Conservation (phyloP, 306 rosid species). For the Trifolium subterraneum region DNA sequence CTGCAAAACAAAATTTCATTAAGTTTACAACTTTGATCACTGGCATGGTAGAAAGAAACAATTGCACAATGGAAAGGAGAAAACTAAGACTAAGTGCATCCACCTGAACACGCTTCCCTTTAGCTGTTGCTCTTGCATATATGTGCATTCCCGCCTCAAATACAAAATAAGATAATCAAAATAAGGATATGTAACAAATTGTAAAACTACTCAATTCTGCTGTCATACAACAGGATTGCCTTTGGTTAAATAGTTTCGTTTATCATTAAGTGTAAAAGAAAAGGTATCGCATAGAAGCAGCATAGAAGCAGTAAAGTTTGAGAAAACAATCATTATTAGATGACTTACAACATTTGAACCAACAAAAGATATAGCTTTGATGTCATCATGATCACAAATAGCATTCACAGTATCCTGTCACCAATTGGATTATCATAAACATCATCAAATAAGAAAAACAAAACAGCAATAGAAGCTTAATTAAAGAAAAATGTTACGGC, state of each 20-base stretch:
- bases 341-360: slow-evolving; percentile 89
- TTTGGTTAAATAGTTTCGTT: slow-evolving; percentile 20
- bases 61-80: slow-evolving; percentile 11
- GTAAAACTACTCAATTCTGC: neutral
- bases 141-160: slow-evolving; percentile 96
- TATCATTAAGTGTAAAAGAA: slow-evolving; percentile 16
- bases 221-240: neutral
- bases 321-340: slow-evolving; percentile 21
- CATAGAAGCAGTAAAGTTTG: slow-evolving; percentile 18
- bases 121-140: slow-evolving; percentile 87
- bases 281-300: slow-evolving; percentile 11
- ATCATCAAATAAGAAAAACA: slow-evolving; percentile 30
- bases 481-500: slow-evolving; percentile 21
- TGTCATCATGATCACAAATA: slow-evolving; percentile 82
- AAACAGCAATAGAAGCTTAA: slow-evolving; percentile 12
- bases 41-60: slow-evolving; percentile 30
- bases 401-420: slow-evolving; percentile 92
- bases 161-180: slow-evolving; percentile 34
- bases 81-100: slow-evolving; percentile 30
- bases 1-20: slow-evolving; percentile 52
- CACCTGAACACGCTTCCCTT: slow-evolving; percentile 97
- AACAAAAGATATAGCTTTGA: slow-evolving; percentile 92
- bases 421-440: slow-evolving; percentile 39
- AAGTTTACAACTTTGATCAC: slow-evolving; percentile 29
- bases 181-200: slow-evolving; percentile 13